These are phyloP conservation scores for Beauveria scarabaeidicola DNA, from an alignment of 2,329 filamentous ascomycete genomes.

Conservation along the genomic window DNA sequence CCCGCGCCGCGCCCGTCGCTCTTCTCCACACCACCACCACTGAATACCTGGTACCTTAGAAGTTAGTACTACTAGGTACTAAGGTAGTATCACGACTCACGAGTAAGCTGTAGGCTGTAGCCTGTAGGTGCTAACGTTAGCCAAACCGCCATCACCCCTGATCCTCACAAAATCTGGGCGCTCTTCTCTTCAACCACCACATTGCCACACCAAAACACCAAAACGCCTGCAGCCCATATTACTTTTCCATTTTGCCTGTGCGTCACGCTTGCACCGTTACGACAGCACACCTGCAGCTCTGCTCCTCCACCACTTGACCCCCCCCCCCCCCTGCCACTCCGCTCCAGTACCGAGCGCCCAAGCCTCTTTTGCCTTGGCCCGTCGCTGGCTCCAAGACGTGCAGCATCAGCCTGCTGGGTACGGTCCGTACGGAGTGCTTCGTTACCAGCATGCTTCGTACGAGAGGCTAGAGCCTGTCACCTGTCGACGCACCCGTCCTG, in stretches of 20 bases:
- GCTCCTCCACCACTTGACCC: background rate
- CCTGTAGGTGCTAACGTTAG: too few relatives aligned
- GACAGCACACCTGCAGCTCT: slow-evolving; percentile 6
- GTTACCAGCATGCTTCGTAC: background rate
- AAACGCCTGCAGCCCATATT: slow-evolving; percentile 7
- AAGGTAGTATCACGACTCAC: too few relatives aligned
- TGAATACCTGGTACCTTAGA: too few relatives aligned
- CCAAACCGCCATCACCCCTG: slow-evolving; percentile 8
- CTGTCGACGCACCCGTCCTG: background rate
- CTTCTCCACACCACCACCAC: slow-evolving; percentile 9
- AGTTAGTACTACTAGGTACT: too few relatives aligned
- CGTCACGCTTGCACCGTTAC: slow-evolving; percentile 9
- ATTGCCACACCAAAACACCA: slow-evolving; percentile 1
- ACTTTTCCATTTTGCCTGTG: slow-evolving; percentile 8
- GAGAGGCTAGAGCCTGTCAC: too few relatives aligned
- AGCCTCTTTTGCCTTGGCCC: background rate
- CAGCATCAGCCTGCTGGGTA: slow-evolving; percentile 1
- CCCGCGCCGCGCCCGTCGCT: background rate
- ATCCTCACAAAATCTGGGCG: slow-evolving; percentile 4
- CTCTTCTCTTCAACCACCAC: background rate
- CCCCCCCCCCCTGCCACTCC: background rate
- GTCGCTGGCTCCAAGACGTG: background rate
- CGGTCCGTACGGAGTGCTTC: too few relatives aligned
- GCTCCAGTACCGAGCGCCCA: background rate
- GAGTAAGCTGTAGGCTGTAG: too few relatives aligned